Evolutionary conservation across 1,284 basidiomycete species (phyloP), one percentile per base, ranked within the genome.

Genomic region (Agaricales sp.): DNA sequence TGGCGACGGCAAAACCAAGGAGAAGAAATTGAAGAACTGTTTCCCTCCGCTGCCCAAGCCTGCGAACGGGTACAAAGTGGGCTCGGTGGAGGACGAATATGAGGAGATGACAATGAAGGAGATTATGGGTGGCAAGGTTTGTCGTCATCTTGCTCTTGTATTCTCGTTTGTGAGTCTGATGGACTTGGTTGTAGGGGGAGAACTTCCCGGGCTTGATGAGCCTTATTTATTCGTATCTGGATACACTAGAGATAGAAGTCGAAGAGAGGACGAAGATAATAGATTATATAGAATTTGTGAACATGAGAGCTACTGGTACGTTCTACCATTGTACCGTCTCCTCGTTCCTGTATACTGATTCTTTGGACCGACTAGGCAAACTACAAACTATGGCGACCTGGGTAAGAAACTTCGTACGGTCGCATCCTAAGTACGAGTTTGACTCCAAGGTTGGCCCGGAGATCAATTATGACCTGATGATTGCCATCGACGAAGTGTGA

Each of bases 401-500:
- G 92, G 93, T 97, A 51, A 79, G 96, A 22, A 74, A 88, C 45
- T 99, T 96, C 64, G 87, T 99, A 44, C 80, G 82, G 18, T 75
- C 79, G 1, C 96, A 99, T 65, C 90, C 93, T 2, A 77, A 72
- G 18, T 99, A 99, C 71, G 87, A 89, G 65, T 75, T 80, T 48
- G 93, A 99, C 67, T 96, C 92, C 39, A 84, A 89, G 26, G 88
- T 99, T 20, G 86, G 73, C 46, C 79, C 92, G 60, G 82, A 89
- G 67, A 92, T 99, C 62, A 97, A 95, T 61, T 96, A 94, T 63
- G 96, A 99, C 66, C 75, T 99, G 38, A 76, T 97, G 63, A 75
- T 83, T 47, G 87, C 90, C 4, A 69, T 97, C n/a, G 94, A 99
- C 63, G 82, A 90, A 61, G 88, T 99, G 88, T 92, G 61, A 63